phyloP scores from a whole-genome alignment of 371 early-diverging fungal genomes.

The Haplosporangium sp. region DNA sequence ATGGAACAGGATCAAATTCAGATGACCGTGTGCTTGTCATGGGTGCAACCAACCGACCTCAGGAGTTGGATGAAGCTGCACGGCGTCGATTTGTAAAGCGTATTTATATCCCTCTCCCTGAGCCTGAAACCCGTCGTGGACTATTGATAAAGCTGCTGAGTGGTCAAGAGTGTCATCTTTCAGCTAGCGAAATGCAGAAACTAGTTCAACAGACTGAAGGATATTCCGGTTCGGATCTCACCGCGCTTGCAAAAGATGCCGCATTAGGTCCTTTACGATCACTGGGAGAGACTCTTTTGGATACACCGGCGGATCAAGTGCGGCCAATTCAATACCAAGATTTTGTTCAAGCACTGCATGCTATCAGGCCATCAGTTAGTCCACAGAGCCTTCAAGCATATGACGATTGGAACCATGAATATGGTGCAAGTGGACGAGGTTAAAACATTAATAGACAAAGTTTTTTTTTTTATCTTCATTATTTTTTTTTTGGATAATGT shows the following conservation, averaged over 20 bases:
- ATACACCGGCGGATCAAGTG: conserved; percentile 65
- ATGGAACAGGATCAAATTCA: conserved; percentile 63
- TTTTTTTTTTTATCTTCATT: conserved; percentile 41
- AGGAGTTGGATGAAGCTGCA: conserved; percentile 84
- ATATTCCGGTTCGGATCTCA: conserved; percentile 84
- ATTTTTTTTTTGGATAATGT: conserved; percentile 49
- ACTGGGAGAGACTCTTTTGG: conserved; percentile 67
- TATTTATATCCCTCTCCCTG: conserved; percentile 84
- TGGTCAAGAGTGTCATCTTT: conserved; percentile 62
- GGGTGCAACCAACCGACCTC: conserved; percentile 79
- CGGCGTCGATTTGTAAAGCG: conserved; percentile 76
- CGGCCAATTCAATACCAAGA: conserved; percentile 73
- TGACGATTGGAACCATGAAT: conserved; percentile 74
- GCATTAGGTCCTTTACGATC: conserved; percentile 77
- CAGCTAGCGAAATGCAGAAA: conserved; percentile 61
- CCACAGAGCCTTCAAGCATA: conserved; percentile 63
- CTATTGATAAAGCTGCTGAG: conserved; percentile 68
- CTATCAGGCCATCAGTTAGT: conserved; percentile 79
- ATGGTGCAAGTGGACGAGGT: conserved; percentile 57
- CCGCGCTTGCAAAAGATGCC: conserved; percentile 77
- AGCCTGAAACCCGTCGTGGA: conserved; percentile 65
- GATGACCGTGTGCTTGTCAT: conserved; percentile 68
- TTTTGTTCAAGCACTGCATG: conserved; percentile 70
- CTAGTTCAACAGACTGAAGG: conserved; percentile 70
- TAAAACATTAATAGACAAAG: neutral